Percentiles rank a stretch among this genome's conserved stretches.
Conservation (phyloP, 2,329 filamentous ascomycete genomes). For the Periconia sp. region DNA sequence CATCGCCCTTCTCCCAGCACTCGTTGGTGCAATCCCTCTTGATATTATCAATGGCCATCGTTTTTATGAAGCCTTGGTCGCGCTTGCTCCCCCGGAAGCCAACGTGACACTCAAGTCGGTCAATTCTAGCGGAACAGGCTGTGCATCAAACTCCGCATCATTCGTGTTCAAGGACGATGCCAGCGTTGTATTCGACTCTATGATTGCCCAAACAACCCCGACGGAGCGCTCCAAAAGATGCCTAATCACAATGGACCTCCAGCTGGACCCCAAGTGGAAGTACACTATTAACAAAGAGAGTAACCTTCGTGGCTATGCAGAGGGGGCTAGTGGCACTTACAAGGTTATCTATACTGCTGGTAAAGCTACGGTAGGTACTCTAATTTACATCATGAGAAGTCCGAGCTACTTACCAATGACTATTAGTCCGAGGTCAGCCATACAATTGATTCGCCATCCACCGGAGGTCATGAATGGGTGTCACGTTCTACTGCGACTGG, state of each 20-base stretch:
- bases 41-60: not conserved
- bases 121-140: slow-evolving; percentile 15
- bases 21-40: slow-evolving; percentile 11
- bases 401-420: not conserved
- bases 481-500: slow-evolving; percentile 1
- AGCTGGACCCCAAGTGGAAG: slow-evolving; percentile 17
- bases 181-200: slow-evolving; percentile 10
- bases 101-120: slow-evolving; percentile 17
- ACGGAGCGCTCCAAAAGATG: slow-evolving; percentile 8
- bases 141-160: slow-evolving; percentile 13
- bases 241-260: slow-evolving; percentile 13
- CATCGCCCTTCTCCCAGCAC: slow-evolving; percentile 3
- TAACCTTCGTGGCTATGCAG: slow-evolving; percentile 10
- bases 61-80: slow-evolving; percentile 9
- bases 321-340: slow-evolving; percentile 1
- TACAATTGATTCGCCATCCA: not conserved
- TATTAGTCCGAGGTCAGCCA: slow-evolving; percentile 6
- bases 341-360: slow-evolving; percentile 10
- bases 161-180: slow-evolving; percentile 15
- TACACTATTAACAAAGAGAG: slow-evolving; percentile 17
- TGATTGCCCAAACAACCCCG: slow-evolving; percentile 7
- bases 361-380: slow-evolving; percentile 3
- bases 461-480: slow-evolving; percentile 1
- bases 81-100: slow-evolving; percentile 16
- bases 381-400: not conserved